These are phyloP conservation scores for Entonaema liquescens DNA, from an alignment of 495 filamentous ascomycete genomes.

Conservation along the genomic window DNA sequence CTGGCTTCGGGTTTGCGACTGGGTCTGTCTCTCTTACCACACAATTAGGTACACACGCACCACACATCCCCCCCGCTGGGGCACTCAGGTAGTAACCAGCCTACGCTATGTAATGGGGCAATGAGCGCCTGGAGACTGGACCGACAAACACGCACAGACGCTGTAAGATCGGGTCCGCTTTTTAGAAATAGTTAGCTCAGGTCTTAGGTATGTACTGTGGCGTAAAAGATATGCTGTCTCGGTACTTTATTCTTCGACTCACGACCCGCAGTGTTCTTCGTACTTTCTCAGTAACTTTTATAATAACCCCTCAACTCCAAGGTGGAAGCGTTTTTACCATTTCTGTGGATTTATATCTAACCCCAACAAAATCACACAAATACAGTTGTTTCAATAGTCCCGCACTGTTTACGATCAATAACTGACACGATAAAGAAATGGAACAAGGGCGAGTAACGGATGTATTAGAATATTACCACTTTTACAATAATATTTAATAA, in stretches of 20 bases:
- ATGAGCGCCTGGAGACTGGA: conserved; percentile 3
- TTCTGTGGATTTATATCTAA: neutral
- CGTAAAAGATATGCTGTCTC: conserved; percentile 2
- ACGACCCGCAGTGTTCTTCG: neutral
- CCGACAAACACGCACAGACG: neutral
- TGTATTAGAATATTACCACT: neutral
- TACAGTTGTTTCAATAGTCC: neutral
- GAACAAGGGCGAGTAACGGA: neutral
- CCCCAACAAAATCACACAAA: neutral
- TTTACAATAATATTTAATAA: too few species aligned
- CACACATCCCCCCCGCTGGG: neutral
- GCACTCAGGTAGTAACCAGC: conserved; percentile 13
- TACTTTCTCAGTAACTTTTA: too few species aligned
- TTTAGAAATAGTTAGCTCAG: conserved; percentile 1
- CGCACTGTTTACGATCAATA: neutral
- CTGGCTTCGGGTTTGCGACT: conserved; percentile 36
- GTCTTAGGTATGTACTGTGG: neutral
- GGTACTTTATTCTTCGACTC: conserved; percentile 22
- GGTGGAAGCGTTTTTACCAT: neutral
- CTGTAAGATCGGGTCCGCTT: neutral
- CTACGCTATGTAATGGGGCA: neutral
- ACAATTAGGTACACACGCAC: neutral
- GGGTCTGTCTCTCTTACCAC: conserved; percentile 16
- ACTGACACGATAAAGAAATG: neutral
- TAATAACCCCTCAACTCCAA: neutral